Percentiles rank a stretch among this genome's conserved stretches.
Evolutionary conservation across 495 filamentous ascomycete genomes (phyloP).

Genomic region (Daldinia bambusicola): DNA sequence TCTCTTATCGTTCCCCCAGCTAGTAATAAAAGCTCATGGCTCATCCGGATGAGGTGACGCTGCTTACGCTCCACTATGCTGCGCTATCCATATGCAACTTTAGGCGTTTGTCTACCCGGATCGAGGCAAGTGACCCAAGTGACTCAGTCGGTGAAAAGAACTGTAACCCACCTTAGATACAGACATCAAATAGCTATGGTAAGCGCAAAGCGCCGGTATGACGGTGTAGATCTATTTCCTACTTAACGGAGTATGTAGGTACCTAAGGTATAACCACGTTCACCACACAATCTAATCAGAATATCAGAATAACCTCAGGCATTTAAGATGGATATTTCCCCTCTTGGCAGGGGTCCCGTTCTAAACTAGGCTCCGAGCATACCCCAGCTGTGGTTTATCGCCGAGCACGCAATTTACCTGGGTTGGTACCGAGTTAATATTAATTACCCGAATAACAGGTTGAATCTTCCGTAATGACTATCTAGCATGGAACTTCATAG

Average conservation of each 20-base stretch:
- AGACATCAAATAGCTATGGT: neutral
- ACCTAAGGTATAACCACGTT: too few species aligned
- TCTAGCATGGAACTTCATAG: too few species aligned
- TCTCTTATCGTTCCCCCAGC: neutral
- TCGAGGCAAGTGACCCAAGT: slow-evolving; percentile 1
- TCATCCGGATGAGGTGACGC: neutral
- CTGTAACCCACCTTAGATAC: neutral
- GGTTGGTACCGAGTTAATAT: slow-evolving; percentile 5
- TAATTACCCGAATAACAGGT: slow-evolving; percentile 26
- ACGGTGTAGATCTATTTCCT: neutral
- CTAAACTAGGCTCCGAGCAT: slow-evolving; percentile 19
- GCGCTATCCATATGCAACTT: neutral
- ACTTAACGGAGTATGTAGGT: neutral
- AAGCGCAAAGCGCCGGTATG: neutral
- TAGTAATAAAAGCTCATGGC: slow-evolving; percentile 1
- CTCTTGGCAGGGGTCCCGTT: slow-evolving; percentile 34
- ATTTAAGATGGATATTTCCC: slow-evolving; percentile 24
- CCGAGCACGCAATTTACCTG: slow-evolving; percentile 32
- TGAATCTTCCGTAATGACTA: slow-evolving; percentile 15
- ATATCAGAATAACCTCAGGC: slow-evolving; percentile 32
- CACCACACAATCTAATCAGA: slow-evolving; percentile 11
- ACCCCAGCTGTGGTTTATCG: slow-evolving; percentile 23
- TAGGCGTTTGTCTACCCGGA: neutral
- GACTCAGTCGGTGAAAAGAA: slow-evolving; percentile 9
- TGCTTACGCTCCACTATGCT: slow-evolving; percentile 1